Conservation (phyloP, 768 basidiomycete genomes). For the Amanita fuliginea region DNA sequence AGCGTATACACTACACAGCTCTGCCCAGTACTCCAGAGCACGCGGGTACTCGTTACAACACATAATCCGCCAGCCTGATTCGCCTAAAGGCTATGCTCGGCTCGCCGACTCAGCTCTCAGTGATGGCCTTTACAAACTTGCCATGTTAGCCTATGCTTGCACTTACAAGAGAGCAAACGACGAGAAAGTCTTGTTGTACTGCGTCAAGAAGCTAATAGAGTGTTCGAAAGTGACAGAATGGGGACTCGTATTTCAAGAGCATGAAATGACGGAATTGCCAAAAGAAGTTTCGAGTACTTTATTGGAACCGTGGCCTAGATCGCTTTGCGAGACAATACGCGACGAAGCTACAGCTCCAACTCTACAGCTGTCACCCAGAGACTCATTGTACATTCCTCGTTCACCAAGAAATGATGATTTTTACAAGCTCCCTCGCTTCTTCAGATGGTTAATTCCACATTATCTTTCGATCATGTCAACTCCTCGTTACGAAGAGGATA, state of each 20-base stretch:
- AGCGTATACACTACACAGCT: slow-evolving; percentile 30
- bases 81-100: slow-evolving; percentile 37
- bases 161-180: slow-evolving; percentile 30
- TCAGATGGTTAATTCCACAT: slow-evolving; percentile 52
- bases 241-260: slow-evolving; percentile 31
- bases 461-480: slow-evolving; percentile 53
- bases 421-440: slow-evolving; percentile 43
- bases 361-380: slow-evolving; percentile 28
- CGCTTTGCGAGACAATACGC: slow-evolving; percentile 22
- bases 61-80: slow-evolving; percentile 19
- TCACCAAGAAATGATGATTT: slow-evolving; percentile 8
- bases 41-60: slow-evolving; percentile 21
- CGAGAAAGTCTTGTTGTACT: slow-evolving; percentile 26
- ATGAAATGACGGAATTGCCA: slow-evolving; percentile 31
- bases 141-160: slow-evolving; percentile 45
- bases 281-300: slow-evolving; percentile 19
- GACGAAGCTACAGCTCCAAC: slow-evolving; percentile 23
- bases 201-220: slow-evolving; percentile 31
- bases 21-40: slow-evolving; percentile 23
- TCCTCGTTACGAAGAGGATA: slow-evolving; percentile 38
- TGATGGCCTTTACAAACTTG: slow-evolving; percentile 27
- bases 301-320: slow-evolving; percentile 29
- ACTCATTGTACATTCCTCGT: slow-evolving; percentile 27
- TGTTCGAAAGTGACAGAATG: slow-evolving; percentile 42
- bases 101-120: slow-evolving; percentile 33